A percentile compares a stretch with the other conserved stretches of the same genome.
These are phyloP conservation scores for Dendrobium catenatum DNA, from an alignment of 106 monocot species.

Conservation along the genomic window DNA sequence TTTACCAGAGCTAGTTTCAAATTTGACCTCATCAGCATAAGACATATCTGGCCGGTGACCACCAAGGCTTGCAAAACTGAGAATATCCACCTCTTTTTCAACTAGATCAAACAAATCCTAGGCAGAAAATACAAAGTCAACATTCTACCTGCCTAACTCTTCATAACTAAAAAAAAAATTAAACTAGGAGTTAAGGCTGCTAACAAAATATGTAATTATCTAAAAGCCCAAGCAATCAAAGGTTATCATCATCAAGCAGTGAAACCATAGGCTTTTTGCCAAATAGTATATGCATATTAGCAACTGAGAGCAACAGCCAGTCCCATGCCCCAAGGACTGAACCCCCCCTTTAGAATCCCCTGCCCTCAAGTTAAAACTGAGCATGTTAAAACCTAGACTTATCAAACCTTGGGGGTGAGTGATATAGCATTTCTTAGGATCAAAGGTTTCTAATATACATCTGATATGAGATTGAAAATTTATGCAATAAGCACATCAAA, in stretches of 20 bases:
- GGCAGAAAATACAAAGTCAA: background rate
- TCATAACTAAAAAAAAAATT: background rate
- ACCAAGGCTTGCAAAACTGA: slow-evolving; percentile 20
- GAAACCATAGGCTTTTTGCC: background rate
- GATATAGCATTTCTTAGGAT: no score
- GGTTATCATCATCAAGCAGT: background rate
- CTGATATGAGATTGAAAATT: no score
- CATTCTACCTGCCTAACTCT: background rate
- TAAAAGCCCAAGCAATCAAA: background rate
- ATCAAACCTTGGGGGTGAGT: no score
- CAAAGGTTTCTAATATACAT: no score
- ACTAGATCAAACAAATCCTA: slow-evolving; percentile 66
- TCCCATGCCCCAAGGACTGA: background rate
- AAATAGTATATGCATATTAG: background rate
- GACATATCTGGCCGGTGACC: slow-evolving; percentile 17
- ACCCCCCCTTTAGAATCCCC: no score
- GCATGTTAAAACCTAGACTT: background rate
- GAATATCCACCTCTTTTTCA: slow-evolving; percentile 63
- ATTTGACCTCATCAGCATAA: slow-evolving; percentile 22
- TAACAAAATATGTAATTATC: background rate
- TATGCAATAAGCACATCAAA: no score
- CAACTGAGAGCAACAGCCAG: background rate
- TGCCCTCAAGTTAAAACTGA: background rate
- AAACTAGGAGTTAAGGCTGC: background rate
- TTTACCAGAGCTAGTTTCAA: slow-evolving; percentile 21